phyloP scores from a whole-genome alignment of 2,329 filamentous ascomycete species.

The Tolypocladium inflatum region DNA sequence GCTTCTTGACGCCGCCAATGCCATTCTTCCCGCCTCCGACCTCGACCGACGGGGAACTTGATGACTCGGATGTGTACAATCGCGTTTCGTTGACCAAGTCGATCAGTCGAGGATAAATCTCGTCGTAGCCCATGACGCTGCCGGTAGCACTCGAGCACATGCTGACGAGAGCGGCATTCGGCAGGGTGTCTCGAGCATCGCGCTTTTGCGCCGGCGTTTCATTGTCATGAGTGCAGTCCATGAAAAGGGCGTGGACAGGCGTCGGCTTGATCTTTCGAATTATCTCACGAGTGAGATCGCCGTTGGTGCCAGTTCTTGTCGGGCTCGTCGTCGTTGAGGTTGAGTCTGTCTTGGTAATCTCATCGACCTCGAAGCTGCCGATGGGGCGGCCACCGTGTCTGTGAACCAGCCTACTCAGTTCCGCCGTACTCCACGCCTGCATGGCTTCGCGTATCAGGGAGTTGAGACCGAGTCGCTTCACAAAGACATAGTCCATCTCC shows the following conservation, averaged over 20 bases:
- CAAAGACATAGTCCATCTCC: conserved; percentile 92
- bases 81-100: conserved; percentile 87
- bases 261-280: conserved; percentile 77
- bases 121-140: conserved; percentile 96
- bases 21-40: conserved; percentile 66
- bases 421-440: conserved; percentile 94
- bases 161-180: conserved; percentile 85
- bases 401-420: conserved; percentile 87
- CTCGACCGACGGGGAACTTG: conserved; percentile 47
- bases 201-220: conserved; percentile 92
- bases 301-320: conserved; percentile 18
- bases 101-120: conserved; percentile 88
- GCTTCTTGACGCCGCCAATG: conserved; percentile 82
- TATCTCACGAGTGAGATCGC: conserved; percentile 45
- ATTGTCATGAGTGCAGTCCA: conserved; percentile 99
- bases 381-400: conserved; percentile 89
- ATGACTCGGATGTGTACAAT: conserved; percentile 70
- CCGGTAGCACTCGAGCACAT: conserved; percentile 95
- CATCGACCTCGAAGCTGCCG: conserved; percentile 93
- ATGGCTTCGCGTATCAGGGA: conserved; percentile 93
- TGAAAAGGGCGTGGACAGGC: conserved; percentile 88
- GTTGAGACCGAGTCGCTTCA: conserved; percentile 83
- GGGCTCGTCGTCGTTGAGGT: conserved; percentile 21
- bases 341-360: conserved; percentile 56
- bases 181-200: conserved; percentile 85